Evolutionary conservation across 176 grass and related monocot species (phyloP).

Genomic region (Pontederia paniculata): DNA sequence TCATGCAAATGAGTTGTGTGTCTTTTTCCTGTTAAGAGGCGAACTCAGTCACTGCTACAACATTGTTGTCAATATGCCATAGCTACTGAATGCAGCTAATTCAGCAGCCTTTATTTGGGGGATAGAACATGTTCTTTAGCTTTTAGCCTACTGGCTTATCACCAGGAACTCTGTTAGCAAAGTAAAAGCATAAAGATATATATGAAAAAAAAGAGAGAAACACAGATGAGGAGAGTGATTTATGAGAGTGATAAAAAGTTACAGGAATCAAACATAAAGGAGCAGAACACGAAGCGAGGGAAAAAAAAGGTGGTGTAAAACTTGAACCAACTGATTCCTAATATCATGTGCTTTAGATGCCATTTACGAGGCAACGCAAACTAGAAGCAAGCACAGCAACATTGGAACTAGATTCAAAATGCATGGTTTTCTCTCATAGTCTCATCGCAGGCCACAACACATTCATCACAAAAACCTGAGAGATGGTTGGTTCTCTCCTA

Average conservation of each 20-base stretch:
- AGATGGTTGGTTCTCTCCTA: no score
- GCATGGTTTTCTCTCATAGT: neutral
- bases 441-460: no score
- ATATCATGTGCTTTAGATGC: constrained; percentile 18
- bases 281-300: neutral
- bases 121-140: constrained; percentile 3
- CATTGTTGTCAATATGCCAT: no score
- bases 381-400: neutral
- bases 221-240: neutral
- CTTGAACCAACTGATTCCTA: constrained; percentile 16
- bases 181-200: neutral
- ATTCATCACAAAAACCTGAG: no score
- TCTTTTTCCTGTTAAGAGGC: no score
- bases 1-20: no score
- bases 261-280: constrained; percentile 13
- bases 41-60: no score
- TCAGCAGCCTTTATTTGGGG: no score
- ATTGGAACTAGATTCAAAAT: neutral
- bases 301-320: neutral
- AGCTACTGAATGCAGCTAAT: no score
- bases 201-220: neutral
- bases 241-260: constrained; percentile 6
- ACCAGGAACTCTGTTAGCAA: neutral
- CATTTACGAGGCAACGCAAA: constrained; percentile 5
- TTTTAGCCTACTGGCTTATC: neutral